Conservation (phyloP, 345 rosid species). For the Aurinia saxatilis region DNA sequence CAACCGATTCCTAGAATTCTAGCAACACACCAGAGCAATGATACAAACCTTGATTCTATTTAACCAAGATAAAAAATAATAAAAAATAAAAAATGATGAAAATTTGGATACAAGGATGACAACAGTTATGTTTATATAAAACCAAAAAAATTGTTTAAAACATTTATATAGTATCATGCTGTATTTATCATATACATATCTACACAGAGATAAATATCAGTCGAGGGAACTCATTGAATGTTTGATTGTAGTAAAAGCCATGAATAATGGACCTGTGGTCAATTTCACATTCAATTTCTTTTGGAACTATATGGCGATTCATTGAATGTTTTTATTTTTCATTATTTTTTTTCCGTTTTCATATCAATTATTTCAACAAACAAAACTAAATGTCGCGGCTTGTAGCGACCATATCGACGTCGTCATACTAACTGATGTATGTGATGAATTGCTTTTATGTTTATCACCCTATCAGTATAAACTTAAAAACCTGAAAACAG, state of each 20-base stretch:
- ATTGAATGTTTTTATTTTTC: slow-evolving; percentile 3
- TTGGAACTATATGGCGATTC: slow-evolving; percentile 19
- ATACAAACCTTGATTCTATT: no score
- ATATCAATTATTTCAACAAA: neutral
- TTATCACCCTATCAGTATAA: neutral
- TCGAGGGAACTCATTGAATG: slow-evolving; percentile 13
- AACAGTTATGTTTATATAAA: slow-evolving; percentile 3
- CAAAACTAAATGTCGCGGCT: neutral
- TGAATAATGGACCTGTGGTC: slow-evolving; percentile 30
- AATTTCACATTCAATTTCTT: slow-evolving; percentile 19
- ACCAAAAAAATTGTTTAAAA: neutral
- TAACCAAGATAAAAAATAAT: no score
- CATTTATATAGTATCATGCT: neutral
- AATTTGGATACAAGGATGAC: no score
- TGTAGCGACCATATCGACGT: neutral
- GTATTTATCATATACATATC: neutral
- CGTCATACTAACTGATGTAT: neutral
- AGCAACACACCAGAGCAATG: no score
- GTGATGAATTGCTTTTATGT: neutral
- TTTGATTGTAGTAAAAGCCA: slow-evolving; percentile 29
- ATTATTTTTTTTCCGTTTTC: neutral
- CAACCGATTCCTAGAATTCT: no score
- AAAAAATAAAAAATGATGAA: no score
- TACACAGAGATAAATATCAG: neutral
- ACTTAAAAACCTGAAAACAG: neutral